Evolutionary conservation across 2,329 filamentous ascomycete genomes (phyloP).

Genomic region (Aspergillus phoenicis): DNA sequence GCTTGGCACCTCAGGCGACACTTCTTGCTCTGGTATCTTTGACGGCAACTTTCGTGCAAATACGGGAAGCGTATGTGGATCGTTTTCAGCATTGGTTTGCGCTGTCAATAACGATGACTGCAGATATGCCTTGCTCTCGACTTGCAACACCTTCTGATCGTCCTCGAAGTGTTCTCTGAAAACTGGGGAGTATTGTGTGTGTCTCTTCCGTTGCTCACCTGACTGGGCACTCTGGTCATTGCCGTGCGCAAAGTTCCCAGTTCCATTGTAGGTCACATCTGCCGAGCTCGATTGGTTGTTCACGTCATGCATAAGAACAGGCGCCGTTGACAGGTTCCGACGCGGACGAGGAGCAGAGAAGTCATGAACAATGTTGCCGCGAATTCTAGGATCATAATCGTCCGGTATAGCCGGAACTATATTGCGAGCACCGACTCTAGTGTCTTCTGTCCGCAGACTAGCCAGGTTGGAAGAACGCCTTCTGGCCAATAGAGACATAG

Average conservation of each 20-base stretch:
- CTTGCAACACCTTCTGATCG: conserved; percentile 41
- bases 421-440: conserved; percentile 52
- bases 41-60: conserved; percentile 49
- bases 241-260: conserved; percentile 10
- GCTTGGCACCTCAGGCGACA: conserved; percentile 11
- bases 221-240: conserved; percentile 19
- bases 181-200: conserved; percentile 56
- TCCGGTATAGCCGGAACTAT: conserved; percentile 57
- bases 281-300: conserved; percentile 12
- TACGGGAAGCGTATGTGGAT: conserved; percentile 40
- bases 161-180: conserved; percentile 66
- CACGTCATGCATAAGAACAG: conserved; percentile 21
- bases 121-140: conserved; percentile 47
- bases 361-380: conserved; percentile 65
- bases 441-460: conserved; percentile 53
- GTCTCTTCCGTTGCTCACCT: conserved; percentile 34
- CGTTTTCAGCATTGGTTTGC: conserved; percentile 29
- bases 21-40: conserved; percentile 31
- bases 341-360: conserved; percentile 63
- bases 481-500: conserved; percentile 62
- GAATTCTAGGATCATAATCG: conserved; percentile 65
- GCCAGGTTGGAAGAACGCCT: conserved; percentile 57
- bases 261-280: conserved; percentile 18
- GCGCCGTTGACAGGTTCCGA: conserved; percentile 35
- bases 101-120: conserved; percentile 43